Evolutionary conservation across 2,329 filamentous ascomycete genomes (phyloP), one percentile per base, ranked within the genome.

Genomic region (Magnaporthales sp.): DNA sequence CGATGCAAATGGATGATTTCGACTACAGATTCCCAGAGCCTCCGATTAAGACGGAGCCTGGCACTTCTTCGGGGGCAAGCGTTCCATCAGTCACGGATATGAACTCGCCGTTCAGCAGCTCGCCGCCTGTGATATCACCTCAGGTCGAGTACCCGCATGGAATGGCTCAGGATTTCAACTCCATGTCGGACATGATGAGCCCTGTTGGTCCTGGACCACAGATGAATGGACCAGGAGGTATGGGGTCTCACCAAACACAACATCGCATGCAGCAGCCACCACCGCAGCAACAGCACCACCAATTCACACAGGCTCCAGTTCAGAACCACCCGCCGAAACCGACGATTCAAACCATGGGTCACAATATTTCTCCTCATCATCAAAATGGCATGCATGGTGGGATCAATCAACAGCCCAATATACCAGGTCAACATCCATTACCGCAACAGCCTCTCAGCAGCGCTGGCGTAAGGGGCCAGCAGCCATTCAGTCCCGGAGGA

Each of bases 161-260:
- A 66, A 74, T 84, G 56, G 62, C 68, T 65, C 74, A 75, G 51
- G 80, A 81, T 3, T 86, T 81, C 64, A 78, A 76, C 24, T 75
- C 81, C 10, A 83, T 86, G 69, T 75, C 81, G 1, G 84, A 86
- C 8, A 82, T 86, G 74, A 83, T 86, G 78, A 84, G 77, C 46
- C 80, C 81, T 0, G 75, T 85, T 65, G 77, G 78, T 31, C 77
- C 76, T 63, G 70, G 71, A 8, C 73, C 68, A 27, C 68, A 71
- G 29, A 69, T 72, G 54, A 71, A 68, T 30, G 68, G 69, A 4
- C 66, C 72, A 8, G 71, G 69, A 15, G 69, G 69, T 7, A 69
- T 74, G 63, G 70, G 68, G 66, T 27, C 56, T 26, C 56, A 61
- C 22, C 56, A 61, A n/a, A 32, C 62, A 22, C 67, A 69, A 7